A percentile compares a stretch with the other conserved stretches of the same genome.
phyloP scores from a whole-genome alignment of 1,284 basidiomycete genomes.

The Microbotryum saponariae region DNA sequence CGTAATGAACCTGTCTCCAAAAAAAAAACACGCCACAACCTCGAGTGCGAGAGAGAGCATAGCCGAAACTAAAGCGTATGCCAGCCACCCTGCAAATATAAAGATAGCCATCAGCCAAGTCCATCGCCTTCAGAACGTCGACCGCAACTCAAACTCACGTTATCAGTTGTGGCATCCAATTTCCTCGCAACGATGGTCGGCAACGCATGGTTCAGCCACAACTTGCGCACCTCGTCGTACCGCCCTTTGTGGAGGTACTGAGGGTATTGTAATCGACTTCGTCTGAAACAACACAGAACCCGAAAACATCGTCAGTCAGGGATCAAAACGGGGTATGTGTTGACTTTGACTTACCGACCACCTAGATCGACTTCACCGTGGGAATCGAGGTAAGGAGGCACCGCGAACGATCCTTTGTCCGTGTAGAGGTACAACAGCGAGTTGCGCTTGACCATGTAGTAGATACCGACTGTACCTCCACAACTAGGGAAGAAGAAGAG shows the following conservation, averaged over 20 bases:
- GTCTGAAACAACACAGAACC: background rate
- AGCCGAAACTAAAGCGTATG: too few species aligned
- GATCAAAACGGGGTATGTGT: background rate
- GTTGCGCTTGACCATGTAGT: slow-evolving; percentile 87
- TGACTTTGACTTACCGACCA: slow-evolving; percentile 58
- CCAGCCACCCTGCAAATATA: too few species aligned
- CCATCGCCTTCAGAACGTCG: too few species aligned
- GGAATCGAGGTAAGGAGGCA: slow-evolving; percentile 85
- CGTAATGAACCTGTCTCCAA: too few species aligned
- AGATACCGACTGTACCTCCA: slow-evolving; percentile 78
- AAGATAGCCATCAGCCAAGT: too few species aligned
- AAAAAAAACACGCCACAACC: too few species aligned
- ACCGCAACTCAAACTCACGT: slow-evolving; percentile 40
- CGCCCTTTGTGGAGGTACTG: slow-evolving; percentile 79
- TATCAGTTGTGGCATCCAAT: slow-evolving; percentile 79
- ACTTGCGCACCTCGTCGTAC: slow-evolving; percentile 85
- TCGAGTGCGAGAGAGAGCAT: too few species aligned
- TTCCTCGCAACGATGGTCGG: slow-evolving; percentile 84
- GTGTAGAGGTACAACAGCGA: slow-evolving; percentile 86
- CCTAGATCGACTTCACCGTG: slow-evolving; percentile 92
- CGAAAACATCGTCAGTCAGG: slow-evolving; percentile 7
- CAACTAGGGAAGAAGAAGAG: slow-evolving; percentile 53
- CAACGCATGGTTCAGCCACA: slow-evolving; percentile 82
- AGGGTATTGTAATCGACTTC: slow-evolving; percentile 65
- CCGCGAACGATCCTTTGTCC: slow-evolving; percentile 76